Evolutionary conservation across 257 asterid species (phyloP).

Genomic region (Phtheirospermum japonicum): DNA sequence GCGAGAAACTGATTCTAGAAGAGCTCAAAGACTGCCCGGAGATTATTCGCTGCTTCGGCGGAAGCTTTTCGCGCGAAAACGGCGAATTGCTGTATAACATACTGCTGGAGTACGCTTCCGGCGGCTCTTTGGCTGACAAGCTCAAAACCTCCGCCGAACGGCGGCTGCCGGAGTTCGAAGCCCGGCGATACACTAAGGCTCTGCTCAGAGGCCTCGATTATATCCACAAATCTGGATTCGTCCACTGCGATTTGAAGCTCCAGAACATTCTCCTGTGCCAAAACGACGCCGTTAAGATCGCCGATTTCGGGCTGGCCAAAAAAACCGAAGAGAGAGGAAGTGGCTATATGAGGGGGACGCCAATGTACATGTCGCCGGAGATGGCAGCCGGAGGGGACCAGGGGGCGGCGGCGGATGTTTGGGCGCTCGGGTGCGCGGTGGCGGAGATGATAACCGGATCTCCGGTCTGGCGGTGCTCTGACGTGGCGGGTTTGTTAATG

Average conservation of each 20-base stretch:
- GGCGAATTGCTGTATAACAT: too few relatives aligned
- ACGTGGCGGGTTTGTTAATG: slow-evolving; percentile 37
- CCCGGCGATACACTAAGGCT: slow-evolving; percentile 39
- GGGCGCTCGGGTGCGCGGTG: too few relatives aligned
- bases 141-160: slow-evolving; percentile 18
- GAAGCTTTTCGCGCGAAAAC: too few relatives aligned
- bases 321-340: slow-evolving; percentile 16
- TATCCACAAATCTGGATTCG: slow-evolving; percentile 44
- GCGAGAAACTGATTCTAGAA: slow-evolving; percentile 35
- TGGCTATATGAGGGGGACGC: too few relatives aligned
- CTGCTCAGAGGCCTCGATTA: slow-evolving; percentile 34
- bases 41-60: too few relatives aligned
- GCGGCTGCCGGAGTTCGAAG: slow-evolving; percentile 32
- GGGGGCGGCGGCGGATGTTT: too few relatives aligned
- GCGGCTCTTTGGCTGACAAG: slow-evolving; percentile 37
- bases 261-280: slow-evolving; percentile 40
- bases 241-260: slow-evolving; percentile 48
- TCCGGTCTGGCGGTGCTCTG: too few relatives aligned
- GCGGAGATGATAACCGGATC: too few relatives aligned
- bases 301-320: slow-evolving; percentile 51
- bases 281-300: slow-evolving; percentile 29
- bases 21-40: slow-evolving; percentile 38
- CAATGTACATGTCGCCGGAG: too few relatives aligned
- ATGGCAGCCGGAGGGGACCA: too few relatives aligned
- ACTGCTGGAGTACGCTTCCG: slow-evolving; percentile 46